Evolutionary conservation across 228 moss, liverwort and hornwort species (phyloP).

Genomic region (Sphagnum fallax): DNA sequence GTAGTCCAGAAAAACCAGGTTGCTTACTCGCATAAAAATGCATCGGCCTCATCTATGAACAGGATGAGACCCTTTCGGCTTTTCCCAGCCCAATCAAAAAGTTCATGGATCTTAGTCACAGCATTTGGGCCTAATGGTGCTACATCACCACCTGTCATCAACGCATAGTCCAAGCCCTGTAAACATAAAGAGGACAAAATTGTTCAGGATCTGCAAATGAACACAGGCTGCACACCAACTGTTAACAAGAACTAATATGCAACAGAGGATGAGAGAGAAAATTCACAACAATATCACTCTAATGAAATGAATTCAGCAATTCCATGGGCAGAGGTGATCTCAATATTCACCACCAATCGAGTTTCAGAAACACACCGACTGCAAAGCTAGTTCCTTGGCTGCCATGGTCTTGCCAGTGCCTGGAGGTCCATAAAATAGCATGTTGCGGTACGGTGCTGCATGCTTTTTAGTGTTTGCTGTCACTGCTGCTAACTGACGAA

Average conservation of each 20-base stretch:
- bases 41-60: constrained; percentile 97
- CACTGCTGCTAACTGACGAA: constrained; percentile 78
- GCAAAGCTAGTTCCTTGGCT: constrained; percentile 80
- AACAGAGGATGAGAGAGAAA: too few species aligned
- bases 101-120: constrained; percentile 89
- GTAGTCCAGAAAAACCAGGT: background rate
- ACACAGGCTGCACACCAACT: too few species aligned
- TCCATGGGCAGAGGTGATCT: too few species aligned
- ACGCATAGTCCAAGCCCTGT: constrained; percentile 90
- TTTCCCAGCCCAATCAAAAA: constrained; percentile 92
- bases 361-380: constrained; percentile 42
- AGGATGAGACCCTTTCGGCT: constrained; percentile 78
- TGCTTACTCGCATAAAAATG: constrained; percentile 75
- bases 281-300: too few species aligned
- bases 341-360: background rate
- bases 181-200: constrained; percentile 3
- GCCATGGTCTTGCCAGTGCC: constrained; percentile 99
- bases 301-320: too few species aligned
- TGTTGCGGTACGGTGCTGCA: constrained; percentile 75
- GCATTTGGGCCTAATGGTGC: constrained; percentile 84
- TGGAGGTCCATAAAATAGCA: constrained; percentile 97
- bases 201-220: background rate
- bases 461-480: constrained; percentile 75
- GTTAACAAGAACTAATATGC: too few species aligned
- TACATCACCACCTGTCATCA: constrained; percentile 99